Conservation (phyloP, 73 alveolate species). For the Stentor roeselii region DNA sequence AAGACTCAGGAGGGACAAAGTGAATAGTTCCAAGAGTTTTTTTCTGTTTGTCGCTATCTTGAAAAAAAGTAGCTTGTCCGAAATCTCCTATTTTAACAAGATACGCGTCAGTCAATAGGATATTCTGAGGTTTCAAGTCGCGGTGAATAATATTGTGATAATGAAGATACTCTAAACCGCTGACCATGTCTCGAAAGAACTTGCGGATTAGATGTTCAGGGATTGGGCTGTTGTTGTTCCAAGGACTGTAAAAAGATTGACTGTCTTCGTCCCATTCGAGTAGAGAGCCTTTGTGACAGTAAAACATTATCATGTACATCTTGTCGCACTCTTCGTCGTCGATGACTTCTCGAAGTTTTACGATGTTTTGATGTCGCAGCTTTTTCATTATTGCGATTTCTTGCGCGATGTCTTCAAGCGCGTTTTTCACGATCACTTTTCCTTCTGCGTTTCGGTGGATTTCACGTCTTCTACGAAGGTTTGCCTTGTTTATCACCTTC, state of each 20-base stretch:
- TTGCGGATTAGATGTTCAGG: slow-evolving; percentile 54
- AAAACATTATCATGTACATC: slow-evolving; percentile 85
- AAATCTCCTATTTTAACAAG: slow-evolving; percentile 91
- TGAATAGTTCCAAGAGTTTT: slow-evolving; percentile 91
- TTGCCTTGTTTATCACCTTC: slow-evolving; percentile 67
- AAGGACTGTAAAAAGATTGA: slow-evolving; percentile 56
- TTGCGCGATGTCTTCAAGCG: slow-evolving; percentile 73
- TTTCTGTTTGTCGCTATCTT: slow-evolving; percentile 64
- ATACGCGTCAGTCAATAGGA: slow-evolving; percentile 75
- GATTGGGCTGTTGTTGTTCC: slow-evolving; percentile 37
- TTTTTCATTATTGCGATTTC: slow-evolving; percentile 96
- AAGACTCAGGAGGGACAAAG: slow-evolving; percentile 96
- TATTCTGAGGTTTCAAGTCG: slow-evolving; percentile 96
- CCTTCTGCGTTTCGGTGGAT: slow-evolving; percentile 68
- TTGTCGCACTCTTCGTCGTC: slow-evolving; percentile 94
- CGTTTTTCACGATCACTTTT: slow-evolving; percentile 61
- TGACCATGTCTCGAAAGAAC: slow-evolving; percentile 61
- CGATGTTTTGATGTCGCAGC: slow-evolving; percentile 85
- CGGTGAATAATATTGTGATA: slow-evolving; percentile 87
- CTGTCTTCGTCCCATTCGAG: slow-evolving; percentile 88
- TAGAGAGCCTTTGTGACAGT: slow-evolving; percentile 82
- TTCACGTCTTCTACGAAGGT: slow-evolving; percentile 60
- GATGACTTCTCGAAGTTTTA: slow-evolving; percentile 79
- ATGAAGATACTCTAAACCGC: slow-evolving; percentile 81
- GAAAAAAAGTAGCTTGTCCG: slow-evolving; percentile 67